Base-by-base conservation (phyloP, 768 basidiomycete species). In the Botryobasidium botryosum region DNA sequence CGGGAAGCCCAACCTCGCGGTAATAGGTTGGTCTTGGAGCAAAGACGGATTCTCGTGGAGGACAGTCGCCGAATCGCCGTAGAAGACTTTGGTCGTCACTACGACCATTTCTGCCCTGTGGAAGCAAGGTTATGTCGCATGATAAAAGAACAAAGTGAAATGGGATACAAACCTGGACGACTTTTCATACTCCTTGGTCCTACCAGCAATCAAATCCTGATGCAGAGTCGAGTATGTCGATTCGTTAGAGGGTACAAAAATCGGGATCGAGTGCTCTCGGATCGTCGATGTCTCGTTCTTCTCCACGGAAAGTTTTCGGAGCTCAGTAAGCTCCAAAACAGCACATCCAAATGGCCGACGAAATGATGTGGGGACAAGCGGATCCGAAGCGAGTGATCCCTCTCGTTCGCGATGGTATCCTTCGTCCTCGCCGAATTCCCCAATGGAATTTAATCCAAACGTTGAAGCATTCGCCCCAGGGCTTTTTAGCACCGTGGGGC, bases 271-370 rank as follows among this genome's bases (percentile, higher is more conserved):
- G 55, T 84, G 70, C 58, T 96, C 91, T 46, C 70, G 69, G 17
- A 76, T 68, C 2, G 74, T 62, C 4, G 75, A 72, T 2, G 76
- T 68, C 48, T 84, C 79, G 12, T 64, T 53, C 40, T 73, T 70
- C 28, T 87, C 84, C 0, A 66, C 62, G 2, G 71, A 64, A 65
- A 84, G 74, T 55, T 73, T 75, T 51, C 63, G 69, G 44, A 90
- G 61, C 53, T 85, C 81, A 0, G 75, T 74, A 31, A 97, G 62
- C 54, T 94, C 86, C 44, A 96, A 63, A 7, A 94, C 79, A 2
- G 92, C 92, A 56, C 88, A 94, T n/a, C 90, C 92, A 56, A 97
- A 88, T 0, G 92, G 92, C 41, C 92, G 67, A 29, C 92, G 72
- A 55, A 80, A 81, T 44, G 72, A 70, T 18, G 45, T 36, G 8